These are phyloP conservation scores for Pseudozyma tsukubaensis DNA, from an alignment of 1,284 basidiomycete species.

Conservation along the genomic window DNA sequence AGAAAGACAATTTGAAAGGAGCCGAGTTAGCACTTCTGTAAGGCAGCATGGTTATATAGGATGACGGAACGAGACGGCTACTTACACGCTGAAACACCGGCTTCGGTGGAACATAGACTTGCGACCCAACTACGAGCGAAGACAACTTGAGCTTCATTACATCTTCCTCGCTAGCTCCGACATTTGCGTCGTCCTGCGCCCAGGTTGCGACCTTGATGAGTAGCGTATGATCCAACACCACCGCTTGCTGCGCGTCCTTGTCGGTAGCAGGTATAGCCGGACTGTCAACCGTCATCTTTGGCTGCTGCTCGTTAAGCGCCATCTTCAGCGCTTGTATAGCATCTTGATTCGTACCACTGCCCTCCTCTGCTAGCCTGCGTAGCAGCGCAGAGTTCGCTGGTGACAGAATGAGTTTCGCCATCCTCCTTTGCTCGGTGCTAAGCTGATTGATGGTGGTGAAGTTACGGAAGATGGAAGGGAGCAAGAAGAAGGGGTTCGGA, in stretches of 20 bases:
- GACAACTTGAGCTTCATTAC: slow-evolving; percentile 15
- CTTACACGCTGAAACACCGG: slow-evolving; percentile 18
- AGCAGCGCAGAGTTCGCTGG: slow-evolving; percentile 19
- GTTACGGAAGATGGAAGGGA: not conserved
- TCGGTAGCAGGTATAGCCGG: slow-evolving; percentile 21
- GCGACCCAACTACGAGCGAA: slow-evolving; percentile 15
- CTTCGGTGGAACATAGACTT: slow-evolving; percentile 37
- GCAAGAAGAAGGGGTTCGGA: not conserved
- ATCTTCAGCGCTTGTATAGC: slow-evolving; percentile 17
- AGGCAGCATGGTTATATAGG: no score
- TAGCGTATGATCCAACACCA: slow-evolving; percentile 25
- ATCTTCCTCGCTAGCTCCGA: not conserved
- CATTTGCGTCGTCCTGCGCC: not conserved
- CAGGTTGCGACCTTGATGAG: slow-evolving; percentile 25
- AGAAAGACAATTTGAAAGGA: no score
- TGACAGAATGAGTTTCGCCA: slow-evolving; percentile 31
- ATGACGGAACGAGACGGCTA: no score
- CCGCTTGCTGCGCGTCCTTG: not conserved
- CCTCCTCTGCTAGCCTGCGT: slow-evolving; percentile 1
- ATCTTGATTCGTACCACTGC: slow-evolving; percentile 1
- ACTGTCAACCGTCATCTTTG: slow-evolving; percentile 26
- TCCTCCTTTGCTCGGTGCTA: not conserved
- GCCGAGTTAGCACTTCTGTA: no score
- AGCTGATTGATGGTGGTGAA: no score
- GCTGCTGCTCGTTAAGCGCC: slow-evolving; percentile 16